These are phyloP conservation scores for Clonostachys sp. DNA, from an alignment of 2,329 filamentous ascomycete genomes.

Conservation along the genomic window DNA sequence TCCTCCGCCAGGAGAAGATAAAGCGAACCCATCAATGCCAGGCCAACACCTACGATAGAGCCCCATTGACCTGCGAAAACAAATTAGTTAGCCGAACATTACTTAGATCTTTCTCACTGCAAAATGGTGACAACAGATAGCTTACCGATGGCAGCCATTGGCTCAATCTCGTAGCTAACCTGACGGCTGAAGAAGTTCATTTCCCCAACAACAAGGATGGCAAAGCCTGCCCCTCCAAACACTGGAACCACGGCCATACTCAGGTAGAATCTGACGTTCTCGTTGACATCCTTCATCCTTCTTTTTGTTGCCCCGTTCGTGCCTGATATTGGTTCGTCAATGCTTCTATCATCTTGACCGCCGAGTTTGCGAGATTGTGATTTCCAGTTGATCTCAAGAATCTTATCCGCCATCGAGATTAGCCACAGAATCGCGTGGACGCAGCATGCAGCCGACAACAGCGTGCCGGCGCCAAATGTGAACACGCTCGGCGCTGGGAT, in stretches of 20 bases:
- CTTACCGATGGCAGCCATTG: constrained; percentile 55
- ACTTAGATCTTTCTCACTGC: too few species aligned
- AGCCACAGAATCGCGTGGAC: constrained; percentile 60
- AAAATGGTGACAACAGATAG: constrained; percentile 1
- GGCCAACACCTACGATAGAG: constrained; percentile 7
- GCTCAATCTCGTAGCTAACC: constrained; percentile 55
- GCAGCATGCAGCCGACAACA: constrained; percentile 60
- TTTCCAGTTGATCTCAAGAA: constrained; percentile 58
- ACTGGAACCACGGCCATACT: constrained; percentile 53
- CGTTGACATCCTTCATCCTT: constrained; percentile 50
- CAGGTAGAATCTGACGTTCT: constrained; percentile 46
- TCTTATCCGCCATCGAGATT: constrained; percentile 59
- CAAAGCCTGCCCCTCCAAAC: constrained; percentile 52
- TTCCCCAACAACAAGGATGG: constrained; percentile 58
- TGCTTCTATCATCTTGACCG: constrained; percentile 24
- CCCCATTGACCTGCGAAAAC: constrained; percentile 20
- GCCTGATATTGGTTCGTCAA: constrained; percentile 15
- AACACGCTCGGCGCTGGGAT: constrained; percentile 52
- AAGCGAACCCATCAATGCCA: constrained; percentile 2
- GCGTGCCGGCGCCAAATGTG: constrained; percentile 53
- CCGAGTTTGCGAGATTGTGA: constrained; percentile 15
- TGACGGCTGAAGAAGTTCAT: constrained; percentile 57
- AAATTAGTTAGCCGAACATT: background rate
- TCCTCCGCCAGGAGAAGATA: constrained; percentile 3
- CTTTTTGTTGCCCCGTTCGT: constrained; percentile 49